A percentile compares a stretch with the other conserved stretches of the same genome.
Evolutionary conservation across 1,139 yeast genomes (phyloP).

Genomic region (Saccharomyces hybrid): DNA sequence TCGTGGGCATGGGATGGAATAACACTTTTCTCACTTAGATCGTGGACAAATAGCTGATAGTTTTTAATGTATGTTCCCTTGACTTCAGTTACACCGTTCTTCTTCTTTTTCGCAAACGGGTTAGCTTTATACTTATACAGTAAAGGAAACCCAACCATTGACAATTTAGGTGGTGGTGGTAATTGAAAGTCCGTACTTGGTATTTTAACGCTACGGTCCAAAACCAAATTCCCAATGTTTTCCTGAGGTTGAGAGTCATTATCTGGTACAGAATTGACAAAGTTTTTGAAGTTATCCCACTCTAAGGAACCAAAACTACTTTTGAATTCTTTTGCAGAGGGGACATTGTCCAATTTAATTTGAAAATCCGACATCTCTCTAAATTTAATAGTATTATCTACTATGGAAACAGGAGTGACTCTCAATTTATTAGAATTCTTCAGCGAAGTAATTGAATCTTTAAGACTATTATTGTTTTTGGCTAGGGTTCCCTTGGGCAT

Average conservation of each 20-base stretch:
- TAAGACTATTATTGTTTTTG: slow-evolving; percentile 43
- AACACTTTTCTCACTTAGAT: slow-evolving; percentile 23
- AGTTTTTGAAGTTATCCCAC: slow-evolving; percentile 31
- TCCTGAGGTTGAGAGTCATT: slow-evolving; percentile 31
- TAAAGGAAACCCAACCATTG: slow-evolving; percentile 68
- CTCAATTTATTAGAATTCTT: slow-evolving; percentile 30
- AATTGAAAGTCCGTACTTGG: slow-evolving; percentile 47
- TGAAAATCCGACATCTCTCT: slow-evolving; percentile 89
- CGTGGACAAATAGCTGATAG: slow-evolving; percentile 29
- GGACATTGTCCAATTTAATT: slow-evolving; percentile 51
- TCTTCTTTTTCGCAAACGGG: slow-evolving; percentile 42
- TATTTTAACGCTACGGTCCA: slow-evolving; percentile 31
- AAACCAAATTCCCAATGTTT: slow-evolving; percentile 23
- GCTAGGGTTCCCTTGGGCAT: slow-evolving; percentile 55
- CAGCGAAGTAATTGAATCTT: slow-evolving; percentile 39
- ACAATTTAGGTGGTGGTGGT: slow-evolving; percentile 82
- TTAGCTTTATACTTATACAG: slow-evolving; percentile 60
- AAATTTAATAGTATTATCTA: slow-evolving; percentile 67
- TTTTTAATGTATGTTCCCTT: slow-evolving; percentile 35
- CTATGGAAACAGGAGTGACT: slow-evolving; percentile 56
- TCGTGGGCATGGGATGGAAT: slow-evolving; percentile 41
- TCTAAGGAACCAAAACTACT: slow-evolving; percentile 27
- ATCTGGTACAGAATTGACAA: slow-evolving; percentile 39
- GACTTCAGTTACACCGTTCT: slow-evolving; percentile 40
- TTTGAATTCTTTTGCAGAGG: slow-evolving; percentile 38